These are phyloP conservation scores for Pyrenophora teres DNA, from an alignment of 2,329 filamentous ascomycete genomes.

Conservation along the genomic window DNA sequence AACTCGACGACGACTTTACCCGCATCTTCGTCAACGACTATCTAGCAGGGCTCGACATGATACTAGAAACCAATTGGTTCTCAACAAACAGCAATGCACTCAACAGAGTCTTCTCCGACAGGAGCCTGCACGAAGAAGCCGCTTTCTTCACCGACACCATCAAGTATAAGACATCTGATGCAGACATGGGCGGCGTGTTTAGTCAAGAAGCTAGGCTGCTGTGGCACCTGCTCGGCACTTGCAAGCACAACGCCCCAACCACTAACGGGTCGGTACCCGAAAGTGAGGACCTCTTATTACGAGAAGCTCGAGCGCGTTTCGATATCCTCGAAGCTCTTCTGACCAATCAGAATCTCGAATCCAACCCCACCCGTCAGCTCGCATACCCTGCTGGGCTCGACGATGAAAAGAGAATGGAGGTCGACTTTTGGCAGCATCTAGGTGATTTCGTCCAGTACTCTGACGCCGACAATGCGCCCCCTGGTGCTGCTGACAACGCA, in stretches of 20 bases:
- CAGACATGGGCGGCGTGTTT: conserved; percentile 47
- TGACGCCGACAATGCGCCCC: conserved; percentile 62
- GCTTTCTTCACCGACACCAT: conserved; percentile 43
- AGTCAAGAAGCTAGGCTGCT: conserved; percentile 65
- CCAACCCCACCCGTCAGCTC: conserved; percentile 62
- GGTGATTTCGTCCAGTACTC: conserved; percentile 71
- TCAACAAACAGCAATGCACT: conserved; percentile 58
- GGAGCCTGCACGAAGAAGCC: conserved; percentile 42
- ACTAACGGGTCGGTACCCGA: conserved; percentile 47
- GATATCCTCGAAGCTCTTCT: conserved; percentile 77
- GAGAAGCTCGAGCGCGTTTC: conserved; percentile 69
- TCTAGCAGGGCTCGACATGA: conserved; percentile 38
- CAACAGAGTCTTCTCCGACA: conserved; percentile 57
- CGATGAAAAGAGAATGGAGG: conserved; percentile 55
- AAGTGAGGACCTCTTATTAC: conserved; percentile 62
- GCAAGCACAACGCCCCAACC: conserved; percentile 47
- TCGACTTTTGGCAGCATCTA: conserved; percentile 82
- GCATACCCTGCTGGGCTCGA: conserved; percentile 52
- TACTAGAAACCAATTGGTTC: conserved; percentile 81
- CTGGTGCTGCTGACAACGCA: conserved; percentile 67
- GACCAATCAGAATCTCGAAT: conserved; percentile 68
- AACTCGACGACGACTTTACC: conserved; percentile 41
- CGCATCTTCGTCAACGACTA: conserved; percentile 45
- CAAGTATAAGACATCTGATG: conserved; percentile 29
- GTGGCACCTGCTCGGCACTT: conserved; percentile 63